Evolutionary conservation across 108 stramenopile genomes (phyloP), one percentile per base, ranked within the genome.

Genomic region (Nannochloropsis oceanica): DNA sequence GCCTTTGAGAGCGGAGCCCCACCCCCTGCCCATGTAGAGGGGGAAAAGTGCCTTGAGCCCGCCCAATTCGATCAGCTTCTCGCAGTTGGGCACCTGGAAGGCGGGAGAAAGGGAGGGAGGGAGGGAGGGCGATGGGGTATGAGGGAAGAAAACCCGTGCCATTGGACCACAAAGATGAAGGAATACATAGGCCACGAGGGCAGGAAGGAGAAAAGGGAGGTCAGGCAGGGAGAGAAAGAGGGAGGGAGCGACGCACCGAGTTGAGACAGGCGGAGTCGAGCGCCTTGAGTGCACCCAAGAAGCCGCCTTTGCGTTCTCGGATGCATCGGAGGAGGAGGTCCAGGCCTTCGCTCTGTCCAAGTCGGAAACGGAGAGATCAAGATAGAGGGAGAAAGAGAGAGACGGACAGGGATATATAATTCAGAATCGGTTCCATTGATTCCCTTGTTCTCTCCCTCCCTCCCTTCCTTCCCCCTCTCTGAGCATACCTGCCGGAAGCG

Each of bases 261-360:
- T 82, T 25, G 34, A 44, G 79, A 3, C 79, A n/a, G 84, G 44
- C 46, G 18, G 85, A 26, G 34, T 80, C 50, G 12, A 85, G 42
- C 79, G 43, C 89, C 80, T 89, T 86, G 26, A 91, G 81, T 22
- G 90, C 87, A n/a, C 90, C 89, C 79, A 44, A 85, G 11, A 90
- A 88, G 25, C 89, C 34, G 34, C 34, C 34, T 34, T 34, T 34
- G 2, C 34, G 34, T 34, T 34, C 34, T 5, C 34, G 34, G 34
- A 89, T 26, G 84, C 91, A 91, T 22, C 88, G 80, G 18, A 91
- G 50, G 86, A 91, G 84, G 14, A 91, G 90, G 88, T 91, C 91
- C 59, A 91, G 86, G 27, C 91, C 91, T 83, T 91, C 91, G 27
- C 88, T 73, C 87, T 42, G 13, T n/a, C 81, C 0, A 20, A 8